phyloP scores from a whole-genome alignment of 1,284 basidiomycete species.

The Baeospora myosura region DNA sequence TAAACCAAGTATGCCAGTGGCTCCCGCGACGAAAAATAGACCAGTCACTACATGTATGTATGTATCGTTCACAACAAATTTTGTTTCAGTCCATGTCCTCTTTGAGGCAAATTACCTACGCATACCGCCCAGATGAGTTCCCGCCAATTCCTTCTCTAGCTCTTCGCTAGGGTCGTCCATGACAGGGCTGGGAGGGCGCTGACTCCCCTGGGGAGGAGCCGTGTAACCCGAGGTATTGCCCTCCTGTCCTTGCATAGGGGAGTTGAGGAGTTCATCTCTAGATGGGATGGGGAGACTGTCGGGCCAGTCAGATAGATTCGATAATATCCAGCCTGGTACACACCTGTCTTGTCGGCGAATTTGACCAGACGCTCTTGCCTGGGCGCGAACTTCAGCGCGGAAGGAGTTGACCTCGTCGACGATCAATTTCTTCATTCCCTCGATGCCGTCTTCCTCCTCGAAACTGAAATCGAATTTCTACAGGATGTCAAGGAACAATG shows the following conservation, averaged over 20 bases:
- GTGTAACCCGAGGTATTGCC: conserved; percentile 69
- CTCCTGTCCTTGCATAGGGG: conserved; percentile 64
- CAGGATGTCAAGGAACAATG: not conserved
- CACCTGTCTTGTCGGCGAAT: conserved; percentile 70
- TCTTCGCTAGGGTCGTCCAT: conserved; percentile 84
- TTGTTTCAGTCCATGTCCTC: too few species aligned
- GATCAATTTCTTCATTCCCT: conserved; percentile 96
- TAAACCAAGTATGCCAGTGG: too few species aligned
- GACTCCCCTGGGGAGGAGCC: conserved; percentile 23
- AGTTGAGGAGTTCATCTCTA: conserved; percentile 72
- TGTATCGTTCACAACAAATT: too few species aligned
- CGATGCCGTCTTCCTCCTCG: conserved; percentile 92
- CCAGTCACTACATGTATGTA: too few species aligned
- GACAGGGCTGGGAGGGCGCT: conserved; percentile 49
- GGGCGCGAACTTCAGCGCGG: conserved; percentile 76
- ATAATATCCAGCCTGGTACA: conserved; percentile 11
- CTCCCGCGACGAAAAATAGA: too few species aligned
- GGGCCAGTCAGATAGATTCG: conserved; percentile 5
- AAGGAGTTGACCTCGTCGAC: conserved; percentile 90
- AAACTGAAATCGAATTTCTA: conserved; percentile 97
- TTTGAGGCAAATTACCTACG: too few species aligned
- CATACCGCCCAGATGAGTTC: conserved; percentile 41
- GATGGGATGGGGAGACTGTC: conserved; percentile 66
- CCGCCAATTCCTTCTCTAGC: conserved; percentile 77
- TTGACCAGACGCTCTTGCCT: conserved; percentile 62